Percentiles rank a stretch among this genome's conserved stretches.
Evolutionary conservation across 1,139 yeast species (phyloP).

Genomic region (Diutina pseudorugosa): DNA sequence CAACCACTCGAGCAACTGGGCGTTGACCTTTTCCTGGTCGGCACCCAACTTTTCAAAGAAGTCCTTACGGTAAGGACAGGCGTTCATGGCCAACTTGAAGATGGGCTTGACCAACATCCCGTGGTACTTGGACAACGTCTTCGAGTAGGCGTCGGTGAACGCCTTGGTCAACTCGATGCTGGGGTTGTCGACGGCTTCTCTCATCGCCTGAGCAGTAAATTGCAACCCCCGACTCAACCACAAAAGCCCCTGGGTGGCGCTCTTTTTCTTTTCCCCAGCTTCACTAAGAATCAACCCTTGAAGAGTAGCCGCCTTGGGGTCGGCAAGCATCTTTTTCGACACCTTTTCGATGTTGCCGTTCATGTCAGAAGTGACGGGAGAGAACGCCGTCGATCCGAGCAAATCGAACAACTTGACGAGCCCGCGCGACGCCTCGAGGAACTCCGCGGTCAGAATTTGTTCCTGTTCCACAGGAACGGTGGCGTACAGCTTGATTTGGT

Average conservation of each 20-base stretch:
- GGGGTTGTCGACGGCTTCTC: constrained; percentile 58
- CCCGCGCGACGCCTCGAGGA: constrained; percentile 76
- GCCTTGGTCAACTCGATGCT: constrained; percentile 57
- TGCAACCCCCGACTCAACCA: constrained; percentile 83
- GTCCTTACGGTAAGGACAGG: constrained; percentile 85
- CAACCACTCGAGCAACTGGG: constrained; percentile 64
- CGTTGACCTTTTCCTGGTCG: constrained; percentile 52
- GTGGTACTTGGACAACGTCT: constrained; percentile 67
- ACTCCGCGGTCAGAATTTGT: constrained; percentile 61
- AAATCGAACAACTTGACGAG: constrained; percentile 74
- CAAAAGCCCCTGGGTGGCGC: constrained; percentile 83
- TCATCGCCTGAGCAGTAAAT: constrained; percentile 81
- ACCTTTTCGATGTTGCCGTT: constrained; percentile 75
- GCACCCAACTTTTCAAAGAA: constrained; percentile 72
- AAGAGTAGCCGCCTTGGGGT: constrained; percentile 57
- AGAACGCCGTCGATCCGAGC: constrained; percentile 75
- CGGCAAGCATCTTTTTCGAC: constrained; percentile 49
- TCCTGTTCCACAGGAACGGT: constrained; percentile 58
- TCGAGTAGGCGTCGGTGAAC: constrained; percentile 71
- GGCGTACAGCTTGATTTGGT: constrained; percentile 58
- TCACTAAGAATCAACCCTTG: constrained; percentile 71
- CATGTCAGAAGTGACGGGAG: constrained; percentile 81
- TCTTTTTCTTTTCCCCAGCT: constrained; percentile 50
- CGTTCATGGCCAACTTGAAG: constrained; percentile 79
- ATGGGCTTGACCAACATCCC: constrained; percentile 21